Evolutionary conservation across 805 yeast genomes (phyloP).

Genomic region (Candida oleophila): DNA sequence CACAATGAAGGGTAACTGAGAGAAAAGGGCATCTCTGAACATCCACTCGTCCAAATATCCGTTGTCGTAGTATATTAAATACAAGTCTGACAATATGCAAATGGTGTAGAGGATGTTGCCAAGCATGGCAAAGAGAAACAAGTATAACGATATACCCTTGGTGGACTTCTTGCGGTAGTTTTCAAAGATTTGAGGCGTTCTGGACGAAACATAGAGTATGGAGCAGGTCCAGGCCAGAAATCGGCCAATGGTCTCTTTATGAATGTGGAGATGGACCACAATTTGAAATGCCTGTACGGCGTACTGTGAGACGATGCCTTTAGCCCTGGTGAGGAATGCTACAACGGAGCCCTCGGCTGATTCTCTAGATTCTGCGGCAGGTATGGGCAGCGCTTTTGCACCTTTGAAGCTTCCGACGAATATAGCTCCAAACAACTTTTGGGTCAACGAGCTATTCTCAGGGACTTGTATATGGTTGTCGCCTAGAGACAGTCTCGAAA

Average conservation of each 20-base stretch:
- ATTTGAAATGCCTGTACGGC: neutral
- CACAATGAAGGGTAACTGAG: conserved; percentile 15
- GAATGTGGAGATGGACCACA: conserved; percentile 1
- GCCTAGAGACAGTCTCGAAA: conserved; percentile 2
- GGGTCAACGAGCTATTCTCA: conserved; percentile 9
- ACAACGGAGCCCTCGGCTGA: neutral
- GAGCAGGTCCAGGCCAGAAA: conserved; percentile 36
- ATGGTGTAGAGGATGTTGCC: conserved; percentile 36
- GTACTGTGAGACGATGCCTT: neutral
- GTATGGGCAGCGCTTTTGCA: conserved; percentile 10
- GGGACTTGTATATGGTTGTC: neutral
- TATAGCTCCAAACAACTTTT: conserved; percentile 14
- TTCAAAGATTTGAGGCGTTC: conserved; percentile 36
- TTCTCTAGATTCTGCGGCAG: neutral
- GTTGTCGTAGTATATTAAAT: conserved; percentile 16
- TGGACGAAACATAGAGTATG: conserved; percentile 27
- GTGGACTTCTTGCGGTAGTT: conserved; percentile 31
- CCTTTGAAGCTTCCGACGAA: conserved; percentile 14
- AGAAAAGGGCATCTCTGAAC: conserved; percentile 13
- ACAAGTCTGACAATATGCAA: conserved; percentile 31
- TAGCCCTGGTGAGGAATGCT: neutral
- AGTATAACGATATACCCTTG: conserved; percentile 31
- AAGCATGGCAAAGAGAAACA: conserved; percentile 34
- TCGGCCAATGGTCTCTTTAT: conserved; percentile 19
- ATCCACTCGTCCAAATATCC: conserved; percentile 11